Percentiles rank a stretch among this genome's conserved stretches.
These are phyloP conservation scores for Suillus sp. DNA, from an alignment of 768 basidiomycete genomes.

Conservation along the genomic window DNA sequence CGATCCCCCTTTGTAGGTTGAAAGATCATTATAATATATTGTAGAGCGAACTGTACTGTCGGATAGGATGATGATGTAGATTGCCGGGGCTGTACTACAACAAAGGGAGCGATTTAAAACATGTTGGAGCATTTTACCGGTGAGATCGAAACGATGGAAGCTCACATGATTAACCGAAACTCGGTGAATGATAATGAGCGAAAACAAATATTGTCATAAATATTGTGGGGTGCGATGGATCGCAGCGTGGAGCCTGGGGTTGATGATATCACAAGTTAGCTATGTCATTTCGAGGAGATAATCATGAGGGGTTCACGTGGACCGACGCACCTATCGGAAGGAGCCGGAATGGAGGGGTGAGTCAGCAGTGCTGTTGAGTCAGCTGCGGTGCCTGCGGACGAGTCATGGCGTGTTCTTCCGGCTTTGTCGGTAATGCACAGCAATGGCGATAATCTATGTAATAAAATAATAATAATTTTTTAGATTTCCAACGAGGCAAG, in stretches of 20 bases:
- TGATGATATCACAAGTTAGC: background rate
- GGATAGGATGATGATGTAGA: background rate
- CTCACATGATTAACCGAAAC: no score
- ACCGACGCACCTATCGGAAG: no score
- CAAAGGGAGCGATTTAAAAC: background rate
- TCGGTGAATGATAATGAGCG: background rate
- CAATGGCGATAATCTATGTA: background rate
- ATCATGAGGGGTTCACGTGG: background rate
- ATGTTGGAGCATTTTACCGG: background rate
- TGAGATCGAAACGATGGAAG: background rate
- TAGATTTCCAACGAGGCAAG: constrained; percentile 33
- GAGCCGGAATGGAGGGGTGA: constrained; percentile 10
- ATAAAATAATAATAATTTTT: constrained; percentile 1
- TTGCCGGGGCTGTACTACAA: background rate
- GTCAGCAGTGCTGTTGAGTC: constrained; percentile 23
- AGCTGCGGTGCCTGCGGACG: constrained; percentile 15
- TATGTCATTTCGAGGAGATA: background rate
- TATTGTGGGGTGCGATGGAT: background rate
- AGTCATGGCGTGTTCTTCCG: constrained; percentile 10
- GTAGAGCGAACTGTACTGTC: background rate
- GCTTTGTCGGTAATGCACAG: background rate
- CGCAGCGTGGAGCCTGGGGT: no score
- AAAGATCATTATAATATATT: background rate
- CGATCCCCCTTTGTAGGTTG: background rate
- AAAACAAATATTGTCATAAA: background rate